Evolutionary conservation across 305 asterid genomes (phyloP).

Genomic region (Coffea humblotiana): DNA sequence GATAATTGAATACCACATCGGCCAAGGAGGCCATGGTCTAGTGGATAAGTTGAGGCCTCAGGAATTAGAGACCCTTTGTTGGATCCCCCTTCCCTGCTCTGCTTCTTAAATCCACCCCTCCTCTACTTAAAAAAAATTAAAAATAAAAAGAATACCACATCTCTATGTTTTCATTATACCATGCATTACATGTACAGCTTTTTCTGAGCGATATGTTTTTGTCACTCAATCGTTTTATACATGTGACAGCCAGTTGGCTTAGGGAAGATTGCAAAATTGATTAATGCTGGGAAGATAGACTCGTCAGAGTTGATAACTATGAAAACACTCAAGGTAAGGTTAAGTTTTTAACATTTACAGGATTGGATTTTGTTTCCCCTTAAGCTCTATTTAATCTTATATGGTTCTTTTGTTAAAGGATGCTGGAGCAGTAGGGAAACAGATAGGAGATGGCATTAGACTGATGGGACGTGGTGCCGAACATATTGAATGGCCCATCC

Average conservation of each 20-base stretch:
- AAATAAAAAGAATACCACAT: no score
- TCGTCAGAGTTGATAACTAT: constrained; percentile 96
- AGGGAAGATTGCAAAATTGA: constrained; percentile 89
- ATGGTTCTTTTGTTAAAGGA: constrained; percentile 42
- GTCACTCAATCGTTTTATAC: constrained; percentile 11
- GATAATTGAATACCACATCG: no score
- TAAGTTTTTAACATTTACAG: not conserved
- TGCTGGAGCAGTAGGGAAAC: constrained; percentile 87
- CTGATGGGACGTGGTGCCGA: constrained; percentile 93
- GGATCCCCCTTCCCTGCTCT: no score
- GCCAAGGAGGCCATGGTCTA: no score
- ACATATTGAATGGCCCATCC: constrained; percentile 84
- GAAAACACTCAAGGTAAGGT: constrained; percentile 82
- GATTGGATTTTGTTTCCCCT: not conserved
- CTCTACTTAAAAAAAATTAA: no score
- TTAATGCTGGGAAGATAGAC: constrained; percentile 94
- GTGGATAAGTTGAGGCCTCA: no score
- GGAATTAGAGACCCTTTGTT: no score
- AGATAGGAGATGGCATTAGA: constrained; percentile 86
- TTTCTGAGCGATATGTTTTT: not conserved
- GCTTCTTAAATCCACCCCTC: no score
- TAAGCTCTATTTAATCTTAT: not conserved
- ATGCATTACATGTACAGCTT: no score
- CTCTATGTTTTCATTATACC: no score
- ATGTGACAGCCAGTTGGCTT: constrained; percentile 85